These are phyloP conservation scores for Sanguinoderma infundibulare DNA, from an alignment of 1,284 basidiomycete genomes.

Conservation along the genomic window DNA sequence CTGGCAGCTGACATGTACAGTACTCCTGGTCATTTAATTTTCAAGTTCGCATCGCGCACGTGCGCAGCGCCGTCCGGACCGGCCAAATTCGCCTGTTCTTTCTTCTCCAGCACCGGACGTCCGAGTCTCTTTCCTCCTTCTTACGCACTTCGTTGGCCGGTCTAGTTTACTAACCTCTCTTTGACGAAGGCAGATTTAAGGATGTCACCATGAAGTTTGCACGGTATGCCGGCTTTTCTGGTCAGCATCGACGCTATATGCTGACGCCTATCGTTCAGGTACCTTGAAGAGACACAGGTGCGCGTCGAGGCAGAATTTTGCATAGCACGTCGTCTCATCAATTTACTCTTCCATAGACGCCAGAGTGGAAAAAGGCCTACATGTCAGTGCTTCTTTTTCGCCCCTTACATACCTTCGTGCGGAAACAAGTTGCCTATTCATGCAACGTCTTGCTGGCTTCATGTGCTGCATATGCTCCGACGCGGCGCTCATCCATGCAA, in stretches of 20 bases:
- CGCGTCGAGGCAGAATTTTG: conserved; percentile 15
- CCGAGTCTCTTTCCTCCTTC: no score
- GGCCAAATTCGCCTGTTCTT: no score
- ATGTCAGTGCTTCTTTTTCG: conserved; percentile 54
- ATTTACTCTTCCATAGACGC: conserved; percentile 49
- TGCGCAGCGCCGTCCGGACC: no score
- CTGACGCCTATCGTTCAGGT: conserved; percentile 40
- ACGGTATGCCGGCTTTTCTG: conserved; percentile 6
- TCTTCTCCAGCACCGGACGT: no score
- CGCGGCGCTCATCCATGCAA: no score
- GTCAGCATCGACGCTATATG: not conserved
- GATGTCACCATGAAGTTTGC: conserved; percentile 27
- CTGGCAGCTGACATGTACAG: no score
- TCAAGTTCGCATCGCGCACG: no score
- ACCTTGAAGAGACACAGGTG: conserved; percentile 75
- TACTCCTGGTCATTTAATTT: no score
- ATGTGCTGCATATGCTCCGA: not conserved
- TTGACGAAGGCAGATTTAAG: not conserved
- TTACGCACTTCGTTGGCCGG: no score
- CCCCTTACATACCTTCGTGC: not conserved
- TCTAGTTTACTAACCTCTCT: no score
- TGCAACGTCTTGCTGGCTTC: no score
- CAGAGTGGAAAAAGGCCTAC: conserved; percentile 85
- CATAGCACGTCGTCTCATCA: not conserved
- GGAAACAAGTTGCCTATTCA: conserved; percentile 9